Evolutionary conservation across 768 basidiomycete species (phyloP).

Genomic region (Kwoniella botswanensis): DNA sequence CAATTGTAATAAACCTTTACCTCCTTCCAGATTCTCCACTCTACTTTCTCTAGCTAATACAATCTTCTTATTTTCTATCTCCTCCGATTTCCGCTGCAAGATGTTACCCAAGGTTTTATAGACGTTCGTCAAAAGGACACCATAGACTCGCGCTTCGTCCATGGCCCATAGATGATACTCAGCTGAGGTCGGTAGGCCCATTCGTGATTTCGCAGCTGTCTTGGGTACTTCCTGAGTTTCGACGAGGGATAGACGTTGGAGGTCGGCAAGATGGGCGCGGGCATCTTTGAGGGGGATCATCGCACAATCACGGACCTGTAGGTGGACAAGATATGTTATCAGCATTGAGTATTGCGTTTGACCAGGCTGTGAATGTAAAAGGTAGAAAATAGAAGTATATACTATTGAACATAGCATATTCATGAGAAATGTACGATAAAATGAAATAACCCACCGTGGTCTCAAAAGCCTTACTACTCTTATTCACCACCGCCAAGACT

Average conservation of each 20-base stretch:
- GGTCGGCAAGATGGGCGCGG: slow-evolving; percentile 74
- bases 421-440: too few relatives aligned
- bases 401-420: too few relatives aligned
- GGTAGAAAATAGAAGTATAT: too few relatives aligned
- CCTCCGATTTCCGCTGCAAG: slow-evolving; percentile 71
- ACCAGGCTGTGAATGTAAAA: too few relatives aligned
- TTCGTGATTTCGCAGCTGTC: slow-evolving; percentile 85
- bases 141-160: slow-evolving; percentile 80
- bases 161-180: slow-evolving; percentile 78
- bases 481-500: slow-evolving; percentile 75
- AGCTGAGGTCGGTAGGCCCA: slow-evolving; percentile 30
- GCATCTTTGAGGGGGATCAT: slow-evolving; percentile 91
- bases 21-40: slow-evolving; percentile 76
- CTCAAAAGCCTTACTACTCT: slow-evolving; percentile 90
- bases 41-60: slow-evolving; percentile 81
- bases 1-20: slow-evolving; percentile 70
- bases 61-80: slow-evolving; percentile 72
- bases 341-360: too few relatives aligned
- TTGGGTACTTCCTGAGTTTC: slow-evolving; percentile 92
- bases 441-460: slow-evolving; percentile 70
- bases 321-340: background rate
- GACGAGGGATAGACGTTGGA: slow-evolving; percentile 80
- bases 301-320: slow-evolving; percentile 84
- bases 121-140: slow-evolving; percentile 72
- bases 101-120: slow-evolving; percentile 94